phyloP scores from a whole-genome alignment of 768 basidiomycete genomes.

The Boletus tomentosulus region DNA sequence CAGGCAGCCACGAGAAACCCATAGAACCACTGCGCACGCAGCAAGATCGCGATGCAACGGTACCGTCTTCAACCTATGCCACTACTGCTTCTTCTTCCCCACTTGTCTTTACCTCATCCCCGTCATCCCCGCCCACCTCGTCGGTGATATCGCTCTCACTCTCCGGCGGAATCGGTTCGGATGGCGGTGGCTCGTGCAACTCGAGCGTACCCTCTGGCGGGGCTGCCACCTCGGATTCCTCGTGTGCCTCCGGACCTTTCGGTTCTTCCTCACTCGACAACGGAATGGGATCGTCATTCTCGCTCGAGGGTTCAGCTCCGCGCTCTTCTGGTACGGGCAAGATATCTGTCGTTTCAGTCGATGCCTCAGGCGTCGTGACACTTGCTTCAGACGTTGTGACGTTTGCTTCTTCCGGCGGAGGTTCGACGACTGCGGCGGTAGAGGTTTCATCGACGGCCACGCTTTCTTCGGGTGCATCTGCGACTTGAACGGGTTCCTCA shows the following conservation, averaged over 20 bases:
- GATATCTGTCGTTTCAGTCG: constrained; percentile 3
- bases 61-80: constrained; percentile 13
- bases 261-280: constrained; percentile 1
- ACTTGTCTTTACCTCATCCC: constrained; percentile 15
- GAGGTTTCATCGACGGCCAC: neutral
- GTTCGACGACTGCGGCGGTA: constrained; percentile 4
- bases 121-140: constrained; percentile 19
- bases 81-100: constrained; percentile 14
- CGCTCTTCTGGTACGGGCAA: constrained; percentile 3
- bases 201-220: constrained; percentile 16
- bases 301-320: neutral
- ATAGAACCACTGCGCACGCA: neutral
- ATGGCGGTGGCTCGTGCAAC: constrained; percentile 29
- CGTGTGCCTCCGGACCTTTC: neutral
- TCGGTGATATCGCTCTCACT: constrained; percentile 35
- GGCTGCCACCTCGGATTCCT: constrained; percentile 5
- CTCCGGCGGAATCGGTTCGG: constrained; percentile 31
- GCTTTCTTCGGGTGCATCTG: constrained; percentile 1
- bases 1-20: constrained; percentile 7
- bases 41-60: constrained; percentile 18
- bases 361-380: neutral
- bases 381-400: neutral
- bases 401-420: constrained; percentile 5
- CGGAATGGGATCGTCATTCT: constrained; percentile 5
- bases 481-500: constrained; percentile 7